Evolutionary conservation across 1,284 basidiomycete genomes (phyloP), one percentile per base, ranked within the genome.

Genomic region (Phlebopus sp.): DNA sequence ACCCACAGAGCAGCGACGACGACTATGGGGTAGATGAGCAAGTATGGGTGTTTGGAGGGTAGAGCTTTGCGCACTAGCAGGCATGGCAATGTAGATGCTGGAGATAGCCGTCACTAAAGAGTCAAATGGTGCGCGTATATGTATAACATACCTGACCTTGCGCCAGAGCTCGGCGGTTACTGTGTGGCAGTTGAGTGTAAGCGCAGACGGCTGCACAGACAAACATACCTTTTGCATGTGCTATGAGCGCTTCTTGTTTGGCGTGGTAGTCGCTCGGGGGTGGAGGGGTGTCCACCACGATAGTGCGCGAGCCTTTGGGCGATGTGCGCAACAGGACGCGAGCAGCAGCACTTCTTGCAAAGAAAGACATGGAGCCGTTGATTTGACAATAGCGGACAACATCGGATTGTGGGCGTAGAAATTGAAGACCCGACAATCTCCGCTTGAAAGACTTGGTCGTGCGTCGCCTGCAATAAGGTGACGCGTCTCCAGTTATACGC

Each of bases 161-260:
- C 89, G 81, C 90, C 90, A 92, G 54, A 92, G 78, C 43, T 86
- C 76, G 37, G 84, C 74, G 30, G 88, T 86, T 55, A 82, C 88
- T 91, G 60, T n/a, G 21, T 2, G 19, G 18, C 18, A 23, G 5
- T 67, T 50, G 67, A 61, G 18, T 9, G 7, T 15, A 4, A 27
- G 15, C 17, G 47, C 18, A 9, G 8, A 5, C 2, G 1, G 10
- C 11, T 35, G 18, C 15, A 30, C 0, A 14, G 32, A 1, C 1
- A 32, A 25, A 50, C 45, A 54, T 59, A 88, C 87, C 76, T 58
- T 70, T 74, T 48, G 90, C 89, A 63, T 92, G 90, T 55, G 81
- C 75, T 51, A 72, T 69, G 51, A 86, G 68, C 40, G 80, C 82
- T 38, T 76, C 72, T 55, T 82, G 77, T 60, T 85, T 73, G 39